Conservation (phyloP, 306 rosid genomes). For the Vicia villosa region DNA sequence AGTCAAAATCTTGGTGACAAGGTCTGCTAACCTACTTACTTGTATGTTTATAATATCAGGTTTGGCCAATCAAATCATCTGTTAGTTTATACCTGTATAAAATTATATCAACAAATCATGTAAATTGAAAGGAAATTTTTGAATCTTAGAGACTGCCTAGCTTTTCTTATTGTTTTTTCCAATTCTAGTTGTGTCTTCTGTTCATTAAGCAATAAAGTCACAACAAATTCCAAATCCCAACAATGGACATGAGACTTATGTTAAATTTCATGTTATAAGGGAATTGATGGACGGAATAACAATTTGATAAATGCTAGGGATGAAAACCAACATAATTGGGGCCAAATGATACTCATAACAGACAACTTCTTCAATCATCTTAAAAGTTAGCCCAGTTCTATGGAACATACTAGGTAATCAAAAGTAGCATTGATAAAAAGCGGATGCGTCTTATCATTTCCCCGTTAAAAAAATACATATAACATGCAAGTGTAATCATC, state of each 20-base stretch:
- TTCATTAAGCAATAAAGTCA: neutral
- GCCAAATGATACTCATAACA: neutral
- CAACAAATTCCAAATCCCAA: neutral
- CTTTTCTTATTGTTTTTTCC: neutral
- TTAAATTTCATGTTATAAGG: too few species aligned
- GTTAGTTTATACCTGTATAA: neutral
- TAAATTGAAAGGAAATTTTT: neutral
- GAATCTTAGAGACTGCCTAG: neutral
- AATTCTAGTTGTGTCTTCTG: neutral
- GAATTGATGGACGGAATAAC: neutral
- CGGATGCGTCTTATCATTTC: neutral
- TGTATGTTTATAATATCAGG: neutral
- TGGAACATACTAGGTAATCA: neutral
- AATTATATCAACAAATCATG: neutral
- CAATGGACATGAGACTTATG: neutral
- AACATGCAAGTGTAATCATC: neutral
- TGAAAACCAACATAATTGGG: neutral
- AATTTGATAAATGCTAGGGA: neutral
- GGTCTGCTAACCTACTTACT: neutral
- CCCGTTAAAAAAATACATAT: neutral
- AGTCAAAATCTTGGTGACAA: neutral
- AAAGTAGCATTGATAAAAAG: slow-evolving; percentile 1
- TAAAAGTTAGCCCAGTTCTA: neutral
- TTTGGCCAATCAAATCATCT: neutral
- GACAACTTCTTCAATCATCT: neutral